Evolutionary conservation across 208 protist species (phyloP).

Genomic region (Wallacemonas sp.): DNA sequence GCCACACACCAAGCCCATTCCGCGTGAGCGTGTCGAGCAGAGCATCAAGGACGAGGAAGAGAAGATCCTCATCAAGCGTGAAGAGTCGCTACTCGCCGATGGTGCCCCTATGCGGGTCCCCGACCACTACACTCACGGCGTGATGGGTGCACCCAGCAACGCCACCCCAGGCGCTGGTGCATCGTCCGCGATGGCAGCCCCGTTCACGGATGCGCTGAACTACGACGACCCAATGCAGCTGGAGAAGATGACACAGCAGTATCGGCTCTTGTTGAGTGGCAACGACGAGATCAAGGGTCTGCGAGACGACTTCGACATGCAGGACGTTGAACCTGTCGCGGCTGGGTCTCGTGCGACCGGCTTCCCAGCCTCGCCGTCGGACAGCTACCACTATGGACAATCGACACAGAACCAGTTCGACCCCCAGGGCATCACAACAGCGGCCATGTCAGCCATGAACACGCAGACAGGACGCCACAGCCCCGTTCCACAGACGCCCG

Average conservation of each 20-base stretch:
- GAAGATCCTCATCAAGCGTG: conserved; percentile 65
- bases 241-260: conserved; percentile 47
- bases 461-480: conserved; percentile 7
- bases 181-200: too few relatives aligned
- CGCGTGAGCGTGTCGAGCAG: conserved; percentile 50
- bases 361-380: conserved; percentile 1
- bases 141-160: too few relatives aligned
- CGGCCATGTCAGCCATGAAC: not conserved
- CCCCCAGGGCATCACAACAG: not conserved
- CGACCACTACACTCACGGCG: too few relatives aligned
- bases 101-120: too few relatives aligned
- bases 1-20: conserved; percentile 74
- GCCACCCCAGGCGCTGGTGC: too few relatives aligned
- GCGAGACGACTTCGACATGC: conserved; percentile 76
- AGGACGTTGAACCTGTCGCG: conserved; percentile 15
- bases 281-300: conserved; percentile 68
- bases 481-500: conserved; percentile 20
- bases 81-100: too few relatives aligned
- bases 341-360: not conserved
- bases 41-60: conserved; percentile 77
- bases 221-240: conserved; percentile 40
- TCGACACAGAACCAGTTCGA: conserved; percentile 30
- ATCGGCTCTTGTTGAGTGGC: conserved; percentile 51
- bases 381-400: not conserved
- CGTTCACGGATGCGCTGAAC: conserved; percentile 15